A percentile compares a stretch with the other conserved stretches of the same genome.
Conservation (phyloP, 169 alveolate species). For the Plasmodium knowlesi region DNA sequence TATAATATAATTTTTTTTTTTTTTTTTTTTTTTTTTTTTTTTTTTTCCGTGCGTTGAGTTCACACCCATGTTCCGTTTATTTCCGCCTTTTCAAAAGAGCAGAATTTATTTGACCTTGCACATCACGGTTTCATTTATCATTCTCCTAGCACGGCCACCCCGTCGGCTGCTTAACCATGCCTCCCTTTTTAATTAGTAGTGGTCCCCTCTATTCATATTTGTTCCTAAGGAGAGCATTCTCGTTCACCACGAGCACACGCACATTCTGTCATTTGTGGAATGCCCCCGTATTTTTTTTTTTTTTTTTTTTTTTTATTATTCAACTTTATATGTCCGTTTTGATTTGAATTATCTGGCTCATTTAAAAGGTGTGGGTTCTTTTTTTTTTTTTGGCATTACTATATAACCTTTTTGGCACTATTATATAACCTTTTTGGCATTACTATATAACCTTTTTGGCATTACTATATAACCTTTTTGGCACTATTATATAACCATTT, state of each 20-base stretch:
- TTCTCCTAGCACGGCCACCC: neutral
- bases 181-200: neutral
- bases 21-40: too few relatives aligned
- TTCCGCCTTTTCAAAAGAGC: neutral
- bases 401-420: neutral
- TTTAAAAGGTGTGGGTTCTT: neutral
- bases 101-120: neutral
- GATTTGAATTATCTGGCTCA: neutral
- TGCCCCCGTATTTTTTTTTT: neutral
- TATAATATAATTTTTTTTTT: too few relatives aligned
- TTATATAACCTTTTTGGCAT: too few relatives aligned
- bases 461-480: too few relatives aligned
- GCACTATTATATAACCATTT: too few relatives aligned
- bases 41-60: neutral
- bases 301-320: too few relatives aligned
- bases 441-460: neutral
- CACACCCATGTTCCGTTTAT: neutral
- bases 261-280: neutral
- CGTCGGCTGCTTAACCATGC: neutral
- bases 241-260: neutral
- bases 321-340: neutral
- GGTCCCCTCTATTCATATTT: neutral
- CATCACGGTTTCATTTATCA: neutral
- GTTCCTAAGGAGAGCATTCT: neutral
- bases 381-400: neutral